Base-by-base conservation (phyloP, 2,329 filamentous ascomycete species). In the Orbilia javanica region DNA sequence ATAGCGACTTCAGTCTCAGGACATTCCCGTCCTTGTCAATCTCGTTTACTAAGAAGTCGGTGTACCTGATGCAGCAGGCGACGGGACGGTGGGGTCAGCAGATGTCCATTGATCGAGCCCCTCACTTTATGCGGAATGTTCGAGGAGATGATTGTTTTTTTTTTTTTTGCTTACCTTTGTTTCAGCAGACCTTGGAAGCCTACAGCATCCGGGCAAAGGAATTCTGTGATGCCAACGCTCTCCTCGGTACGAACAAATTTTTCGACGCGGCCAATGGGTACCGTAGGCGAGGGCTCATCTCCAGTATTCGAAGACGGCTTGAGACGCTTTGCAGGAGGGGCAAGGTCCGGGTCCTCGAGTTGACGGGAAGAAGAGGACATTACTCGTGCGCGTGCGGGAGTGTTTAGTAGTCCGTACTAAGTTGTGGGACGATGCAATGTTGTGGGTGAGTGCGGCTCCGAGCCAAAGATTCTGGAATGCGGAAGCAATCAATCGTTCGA, bases 11-110 rank as follows among this genome's bases (percentile, higher is more conserved):
- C 60, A 97, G 86, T 83, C 95, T 93, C 65, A 96, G 84, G 13
- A 97, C 92, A 67, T 90, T 85, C 15, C 94, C 94, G 82, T 91
- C 89, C 31, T 90, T 90, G 20, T 88, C 86, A 79, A 97, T 95
- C 84, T 97, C 94, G 82, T 97, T 94, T 81, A 97, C 94, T 81
- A 96, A 87, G 82, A 97, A 97, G 83, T 97, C 94, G 3, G 94
- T 95, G 84, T 94, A 97, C 80, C 93, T 89, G 34, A 22, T 27
- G 11, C 70, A 31, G 29, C 6, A 42, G 64, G 31, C 15, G 42
- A 36, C 18, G 22, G 34, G 27, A 48, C 50, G 36, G 65, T 39
- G 18, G 48, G n/a, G 50, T 73, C 42, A 73, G 48, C 69, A 42
- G 57, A 34, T 65, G 25, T 20, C 60, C 31, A 62, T 57, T 64